Base-by-base conservation (phyloP, 805 yeast species). In the Starmerella scarabaei region DNA sequence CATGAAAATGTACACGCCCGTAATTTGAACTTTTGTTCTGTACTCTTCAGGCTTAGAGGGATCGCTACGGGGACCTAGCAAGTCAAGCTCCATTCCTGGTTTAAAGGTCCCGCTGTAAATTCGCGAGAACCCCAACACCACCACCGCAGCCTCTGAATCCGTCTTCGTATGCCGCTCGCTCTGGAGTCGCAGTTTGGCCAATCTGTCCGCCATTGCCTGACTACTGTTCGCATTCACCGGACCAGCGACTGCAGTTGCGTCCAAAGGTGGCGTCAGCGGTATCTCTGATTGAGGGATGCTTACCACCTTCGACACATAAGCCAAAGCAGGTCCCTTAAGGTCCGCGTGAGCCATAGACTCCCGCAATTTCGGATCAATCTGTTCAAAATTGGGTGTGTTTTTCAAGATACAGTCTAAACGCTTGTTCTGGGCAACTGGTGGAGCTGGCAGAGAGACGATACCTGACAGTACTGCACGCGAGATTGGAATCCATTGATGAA, bases 401-500 rank as follows among this genome's bases (percentile, higher is more conserved):
- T 71, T 72, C 33, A 91, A 59, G 26, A 86, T 69, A 12, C 71
- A 71, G 9, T 77, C 79, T 45, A 83, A 71, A 48, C 96, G 71
- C 26, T 68, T 72, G 18, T 60, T 61, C 58, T 91, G 99, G 0
- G 96, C 81, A 1, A 56, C 64, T 4, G 68, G 52, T 1, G 98
- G 98, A 6, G 93, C 80, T 0, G 96, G 95, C 35, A 91, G 59
- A 45, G 84, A 91, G 24, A 86, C 77, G 4, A 88, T 93, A 1
- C 93, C 75, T 8, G 91, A 68, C 21, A 91, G 62, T 7, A 88
- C 71, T 0, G 97, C 82, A 29, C 81, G 77, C 19, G 96, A 80
- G 4, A 91, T 73, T 1, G 99, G 97, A 18, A 91, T 64, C 96
- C 98, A 91, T 55, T 88, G 96, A 1, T 84, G 74, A 73, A 88